Evolutionary conservation across 2,329 filamentous ascomycete genomes (phyloP).

Genomic region (Pestalotiopsis sp.): DNA sequence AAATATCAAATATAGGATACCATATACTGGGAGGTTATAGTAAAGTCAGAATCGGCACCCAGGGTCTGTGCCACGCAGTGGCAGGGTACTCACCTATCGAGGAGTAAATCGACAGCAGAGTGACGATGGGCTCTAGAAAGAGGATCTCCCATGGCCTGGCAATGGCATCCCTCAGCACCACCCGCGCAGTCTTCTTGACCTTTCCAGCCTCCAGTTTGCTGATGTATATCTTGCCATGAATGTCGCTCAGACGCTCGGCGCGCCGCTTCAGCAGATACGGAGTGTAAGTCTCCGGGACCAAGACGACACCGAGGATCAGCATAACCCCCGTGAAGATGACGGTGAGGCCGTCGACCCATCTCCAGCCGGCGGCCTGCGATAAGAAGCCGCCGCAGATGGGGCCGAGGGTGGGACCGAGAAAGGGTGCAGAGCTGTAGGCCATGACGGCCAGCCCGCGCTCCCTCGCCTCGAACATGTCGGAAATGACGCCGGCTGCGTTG

Average conservation of each 20-base stretch:
- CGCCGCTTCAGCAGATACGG: conserved; percentile 55
- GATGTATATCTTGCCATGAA: conserved; percentile 56
- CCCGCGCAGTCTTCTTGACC: conserved; percentile 39
- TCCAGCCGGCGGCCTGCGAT: conserved; percentile 63
- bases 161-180: conserved; percentile 57
- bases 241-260: conserved; percentile 48
- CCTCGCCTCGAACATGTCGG: conserved; percentile 51
- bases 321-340: conserved; percentile 62
- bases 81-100: conserved; percentile 42
- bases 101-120: conserved; percentile 65
- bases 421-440: conserved; percentile 66
- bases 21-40: conserved; percentile 37
- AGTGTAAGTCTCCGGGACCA: conserved; percentile 61
- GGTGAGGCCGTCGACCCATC: conserved; percentile 67
- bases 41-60: not conserved
- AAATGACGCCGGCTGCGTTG: conserved; percentile 55
- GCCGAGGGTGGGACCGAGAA: conserved; percentile 62
- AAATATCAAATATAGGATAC: conserved; percentile 59
- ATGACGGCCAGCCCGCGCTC: conserved; percentile 56
- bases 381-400: conserved; percentile 69
- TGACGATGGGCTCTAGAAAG: conserved; percentile 69
- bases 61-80: not conserved
- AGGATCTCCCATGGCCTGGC: conserved; percentile 68
- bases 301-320: conserved; percentile 49
- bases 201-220: conserved; percentile 45